Evolutionary conservation across 768 basidiomycete species (phyloP).

Genomic region (Pleurotus ostreatus): DNA sequence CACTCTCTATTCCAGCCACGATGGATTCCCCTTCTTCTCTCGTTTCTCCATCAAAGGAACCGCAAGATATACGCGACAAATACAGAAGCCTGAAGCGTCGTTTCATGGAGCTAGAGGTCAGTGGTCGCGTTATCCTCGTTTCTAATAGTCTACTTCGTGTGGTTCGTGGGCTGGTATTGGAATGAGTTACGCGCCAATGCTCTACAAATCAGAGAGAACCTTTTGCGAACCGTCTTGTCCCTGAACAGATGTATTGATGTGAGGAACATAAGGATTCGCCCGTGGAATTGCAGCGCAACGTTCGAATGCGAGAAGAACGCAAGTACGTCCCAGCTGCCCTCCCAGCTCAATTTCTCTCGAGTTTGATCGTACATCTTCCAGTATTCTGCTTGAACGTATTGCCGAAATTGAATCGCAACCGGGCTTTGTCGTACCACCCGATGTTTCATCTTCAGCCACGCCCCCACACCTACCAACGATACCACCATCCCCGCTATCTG

Average conservation of each 20-base stretch:
- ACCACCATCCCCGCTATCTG: slow-evolving; percentile 11
- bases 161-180: background rate
- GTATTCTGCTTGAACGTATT: slow-evolving; percentile 56
- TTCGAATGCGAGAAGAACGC: slow-evolving; percentile 57
- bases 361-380: slow-evolving; percentile 18
- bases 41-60: slow-evolving; percentile 23
- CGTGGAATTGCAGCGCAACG: slow-evolving; percentile 52
- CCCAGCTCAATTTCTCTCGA: slow-evolving; percentile 5
- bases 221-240: slow-evolving; percentile 19
- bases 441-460: slow-evolving; percentile 13
- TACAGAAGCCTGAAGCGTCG: slow-evolving; percentile 62
- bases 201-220: slow-evolving; percentile 14
- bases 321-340: slow-evolving; percentile 39
- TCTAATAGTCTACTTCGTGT: slow-evolving; percentile 2
- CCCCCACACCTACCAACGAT: too few species aligned
- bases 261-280: slow-evolving; percentile 60
- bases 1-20: too few species aligned
- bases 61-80: slow-evolving; percentile 53
- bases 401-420: slow-evolving; percentile 51
- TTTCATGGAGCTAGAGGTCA: slow-evolving; percentile 66
- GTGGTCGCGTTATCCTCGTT: slow-evolving; percentile 24
- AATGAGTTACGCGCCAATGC: background rate
- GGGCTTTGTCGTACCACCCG: slow-evolving; percentile 21
- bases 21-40: too few species aligned
- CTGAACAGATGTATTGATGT: slow-evolving; percentile 19